These are phyloP conservation scores for Suillus subaureus DNA, from an alignment of 768 basidiomycete species.

Conservation along the genomic window DNA sequence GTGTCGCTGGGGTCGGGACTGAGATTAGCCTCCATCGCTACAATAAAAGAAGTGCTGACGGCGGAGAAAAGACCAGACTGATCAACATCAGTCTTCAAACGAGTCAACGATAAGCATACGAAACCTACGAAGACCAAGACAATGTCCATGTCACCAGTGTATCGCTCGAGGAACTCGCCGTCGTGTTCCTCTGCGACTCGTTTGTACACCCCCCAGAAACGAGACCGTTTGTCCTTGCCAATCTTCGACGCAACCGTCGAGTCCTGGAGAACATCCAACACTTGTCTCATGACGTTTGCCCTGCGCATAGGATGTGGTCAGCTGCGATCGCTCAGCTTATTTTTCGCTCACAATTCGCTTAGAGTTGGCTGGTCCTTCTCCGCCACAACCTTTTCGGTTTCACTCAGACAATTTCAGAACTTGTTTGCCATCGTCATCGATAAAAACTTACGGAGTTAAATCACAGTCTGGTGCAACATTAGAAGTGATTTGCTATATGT, in stretches of 20 bases:
- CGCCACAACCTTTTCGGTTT: neutral
- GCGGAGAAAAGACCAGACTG: constrained; percentile 20
- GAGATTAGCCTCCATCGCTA: constrained; percentile 13
- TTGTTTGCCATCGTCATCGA: neutral
- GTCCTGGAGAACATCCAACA: neutral
- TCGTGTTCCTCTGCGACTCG: constrained; percentile 19
- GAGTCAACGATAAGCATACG: neutral
- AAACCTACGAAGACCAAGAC: constrained; percentile 24
- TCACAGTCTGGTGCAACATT: neutral
- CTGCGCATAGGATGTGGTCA: neutral
- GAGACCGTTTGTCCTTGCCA: neutral
- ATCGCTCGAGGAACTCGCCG: constrained; percentile 18
- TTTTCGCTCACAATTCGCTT: neutral
- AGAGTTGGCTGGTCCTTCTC: neutral
- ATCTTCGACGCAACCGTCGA: neutral
- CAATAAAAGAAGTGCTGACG: constrained; percentile 15
- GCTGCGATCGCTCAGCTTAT: neutral
- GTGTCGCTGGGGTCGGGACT: constrained; percentile 14
- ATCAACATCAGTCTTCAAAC: neutral
- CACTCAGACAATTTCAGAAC: neutral
- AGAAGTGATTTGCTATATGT: neutral
- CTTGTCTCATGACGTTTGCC: neutral
- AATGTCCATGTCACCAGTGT: constrained; percentile 19
- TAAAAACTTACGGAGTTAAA: neutral
- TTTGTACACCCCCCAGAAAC: constrained; percentile 17